phyloP scores from a whole-genome alignment of 2,329 filamentous ascomycete genomes.

The Beauveria bassiana region DNA sequence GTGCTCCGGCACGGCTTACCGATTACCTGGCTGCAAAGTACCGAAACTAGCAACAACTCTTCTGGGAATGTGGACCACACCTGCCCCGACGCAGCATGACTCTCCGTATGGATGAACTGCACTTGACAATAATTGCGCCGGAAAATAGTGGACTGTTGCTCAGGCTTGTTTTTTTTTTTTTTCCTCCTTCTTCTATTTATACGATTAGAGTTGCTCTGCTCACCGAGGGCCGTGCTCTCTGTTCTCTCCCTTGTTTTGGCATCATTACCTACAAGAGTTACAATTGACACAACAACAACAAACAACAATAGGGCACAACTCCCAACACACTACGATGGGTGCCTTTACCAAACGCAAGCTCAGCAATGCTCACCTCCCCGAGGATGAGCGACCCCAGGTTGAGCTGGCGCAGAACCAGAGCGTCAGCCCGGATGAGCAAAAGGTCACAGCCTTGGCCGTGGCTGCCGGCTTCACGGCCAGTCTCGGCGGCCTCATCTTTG shows the following conservation, averaged over 20 bases:
- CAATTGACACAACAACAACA: background rate
- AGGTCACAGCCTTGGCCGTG: conserved; percentile 33
- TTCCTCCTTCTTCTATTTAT: background rate
- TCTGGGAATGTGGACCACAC: background rate
- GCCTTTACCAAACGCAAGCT: conserved; percentile 8
- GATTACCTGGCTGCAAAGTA: conserved; percentile 2
- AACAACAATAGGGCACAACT: background rate
- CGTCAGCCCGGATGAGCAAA: conserved; percentile 17
- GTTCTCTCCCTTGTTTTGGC: background rate
- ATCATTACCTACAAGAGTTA: background rate
- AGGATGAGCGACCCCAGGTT: conserved; percentile 7
- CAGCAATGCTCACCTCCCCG: background rate
- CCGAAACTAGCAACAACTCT: conserved; percentile 2
- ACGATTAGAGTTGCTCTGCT: background rate
- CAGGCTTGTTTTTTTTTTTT: background rate
- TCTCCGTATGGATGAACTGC: background rate
- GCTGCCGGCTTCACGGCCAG: conserved; percentile 44
- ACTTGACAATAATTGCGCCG: conserved; percentile 4
- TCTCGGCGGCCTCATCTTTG: conserved; percentile 51
- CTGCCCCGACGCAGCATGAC: background rate
- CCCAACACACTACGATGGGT: background rate
- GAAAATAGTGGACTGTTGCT: conserved; percentile 6
- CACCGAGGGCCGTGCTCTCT: too few relatives aligned
- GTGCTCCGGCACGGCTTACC: background rate
- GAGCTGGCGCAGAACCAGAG: conserved; percentile 17